Evolutionary conservation across 2,329 filamentous ascomycete genomes (phyloP).

Genomic region (Fusarium duplospermum): DNA sequence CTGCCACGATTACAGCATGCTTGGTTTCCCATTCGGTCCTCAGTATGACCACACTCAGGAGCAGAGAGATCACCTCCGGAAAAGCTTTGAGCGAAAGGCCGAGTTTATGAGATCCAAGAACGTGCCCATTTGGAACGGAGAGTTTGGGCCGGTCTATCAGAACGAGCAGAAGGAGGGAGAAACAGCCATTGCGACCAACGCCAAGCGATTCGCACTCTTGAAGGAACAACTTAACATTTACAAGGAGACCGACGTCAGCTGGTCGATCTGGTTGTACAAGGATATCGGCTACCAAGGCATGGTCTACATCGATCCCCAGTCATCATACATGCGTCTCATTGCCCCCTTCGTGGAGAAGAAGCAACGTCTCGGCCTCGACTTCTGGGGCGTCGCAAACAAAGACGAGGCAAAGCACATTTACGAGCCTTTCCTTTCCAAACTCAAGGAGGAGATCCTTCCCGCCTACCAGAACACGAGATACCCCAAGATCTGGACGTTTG

Average conservation of each 20-base stretch:
- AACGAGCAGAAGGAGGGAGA: slow-evolving; percentile 48
- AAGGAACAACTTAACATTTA: slow-evolving; percentile 56
- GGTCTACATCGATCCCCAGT: slow-evolving; percentile 60
- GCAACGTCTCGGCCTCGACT: slow-evolving; percentile 62
- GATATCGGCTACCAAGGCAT: slow-evolving; percentile 68
- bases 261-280: slow-evolving; percentile 72
- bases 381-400: slow-evolving; percentile 59
- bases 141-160: slow-evolving; percentile 65
- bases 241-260: slow-evolving; percentile 53
- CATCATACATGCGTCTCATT: slow-evolving; percentile 63
- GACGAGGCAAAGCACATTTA: slow-evolving; percentile 51
- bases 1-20: slow-evolving; percentile 64
- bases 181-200: slow-evolving; percentile 52
- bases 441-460: slow-evolving; percentile 57
- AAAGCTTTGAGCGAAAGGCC: slow-evolving; percentile 56
- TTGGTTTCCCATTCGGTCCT: slow-evolving; percentile 60
- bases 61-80: slow-evolving; percentile 56
- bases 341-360: slow-evolving; percentile 67
- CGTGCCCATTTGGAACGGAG: slow-evolving; percentile 61
- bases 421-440: slow-evolving; percentile 52
- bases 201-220: slow-evolving; percentile 55
- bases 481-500: slow-evolving; percentile 62
- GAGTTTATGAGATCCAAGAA: slow-evolving; percentile 56
- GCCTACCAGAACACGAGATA: slow-evolving; percentile 57
- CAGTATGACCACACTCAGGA: slow-evolving; percentile 54